Percentiles rank a stretch among this genome's conserved stretches.
These are phyloP conservation scores for Mucor racemosus DNA, from an alignment of 371 early-diverging fungal species.

Conservation along the genomic window DNA sequence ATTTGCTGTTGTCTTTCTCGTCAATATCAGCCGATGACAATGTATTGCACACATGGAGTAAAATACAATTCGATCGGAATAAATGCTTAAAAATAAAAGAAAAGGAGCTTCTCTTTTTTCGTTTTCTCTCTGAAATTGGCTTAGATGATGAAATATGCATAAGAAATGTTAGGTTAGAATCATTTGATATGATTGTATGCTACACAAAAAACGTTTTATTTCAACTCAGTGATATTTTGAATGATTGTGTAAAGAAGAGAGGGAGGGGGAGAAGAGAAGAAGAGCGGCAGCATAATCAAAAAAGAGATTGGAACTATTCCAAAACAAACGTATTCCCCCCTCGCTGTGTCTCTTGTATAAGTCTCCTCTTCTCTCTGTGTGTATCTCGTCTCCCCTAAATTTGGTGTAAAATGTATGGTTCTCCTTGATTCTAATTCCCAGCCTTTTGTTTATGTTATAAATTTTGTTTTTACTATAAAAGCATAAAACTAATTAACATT, in stretches of 20 bases:
- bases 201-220: conserved; percentile 7
- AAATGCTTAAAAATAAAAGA: background rate
- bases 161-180: conserved; percentile 4
- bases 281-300: background rate
- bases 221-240: conserved; percentile 10
- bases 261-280: background rate
- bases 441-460: background rate
- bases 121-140: conserved; percentile 4
- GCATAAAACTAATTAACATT: conserved; percentile 17
- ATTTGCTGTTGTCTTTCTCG: background rate
- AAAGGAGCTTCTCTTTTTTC: background rate
- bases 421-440: conserved; percentile 13
- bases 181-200: conserved; percentile 4
- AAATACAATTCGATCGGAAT: background rate
- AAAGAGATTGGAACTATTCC: conserved; percentile 10
- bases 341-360: no score
- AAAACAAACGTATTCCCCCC: conserved; percentile 11
- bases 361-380: conserved; percentile 4
- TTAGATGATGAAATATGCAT: conserved; percentile 9
- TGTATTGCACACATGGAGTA: background rate
- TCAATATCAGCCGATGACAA: background rate
- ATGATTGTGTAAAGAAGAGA: background rate
- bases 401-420: conserved; percentile 6
- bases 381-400: background rate
- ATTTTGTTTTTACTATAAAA: conserved; percentile 19